Base-by-base conservation (phyloP, 352 stramenopile genomes). In the Pythium vanterpoolii region DNA sequence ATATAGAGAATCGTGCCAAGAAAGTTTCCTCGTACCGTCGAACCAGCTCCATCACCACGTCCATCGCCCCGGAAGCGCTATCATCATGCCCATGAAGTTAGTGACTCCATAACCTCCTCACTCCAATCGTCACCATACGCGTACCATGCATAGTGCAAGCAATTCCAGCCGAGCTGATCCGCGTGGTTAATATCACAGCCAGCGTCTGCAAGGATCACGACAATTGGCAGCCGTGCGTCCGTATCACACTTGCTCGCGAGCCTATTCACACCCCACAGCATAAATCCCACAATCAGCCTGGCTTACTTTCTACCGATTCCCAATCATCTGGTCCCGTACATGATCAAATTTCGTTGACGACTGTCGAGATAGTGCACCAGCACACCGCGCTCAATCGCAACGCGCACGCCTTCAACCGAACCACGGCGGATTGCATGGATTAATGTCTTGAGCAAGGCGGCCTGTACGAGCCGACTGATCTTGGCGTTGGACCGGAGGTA, bases 151-250 rank as follows among this genome's bases (percentile, higher is more conserved):
- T 95, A 91, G 56, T 95, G 86, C 24, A 95, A 54, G 44, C 86
- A 95, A 69, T 71, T 95, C 86, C 86, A 95, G 27, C 86, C 84
- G 31, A 89, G 67, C 43, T 89, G 77, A 55, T 95, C 86, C 40
- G 71, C 77, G 71, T 95, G 86, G 59, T 95, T 83, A 65, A 95
- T 90, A 58, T 92, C 83, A 47, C 83, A 93, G 5, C 86, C 86
- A 21, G 86, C 86, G 33, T 95, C 86, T 5, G 79, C 74, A 19
- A 95, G 68, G 60, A 95, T 95, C 62, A 95, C 86, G n/a, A 73
- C 72, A 50, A 95, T 93, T 43, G 73, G 78, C 31, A 95, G 61
- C 39, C 86, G 76, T 28, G 84, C 78, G 47, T 92, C 83, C 10
- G 83, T 93, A 53, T 95, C 86, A 49, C 83, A 88, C 62, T 93